Percentiles rank a stretch among this genome's conserved stretches.
These are phyloP conservation scores for Chlorella vulgaris DNA, from an alignment of 139 green algal genomes.

Conservation along the genomic window DNA sequence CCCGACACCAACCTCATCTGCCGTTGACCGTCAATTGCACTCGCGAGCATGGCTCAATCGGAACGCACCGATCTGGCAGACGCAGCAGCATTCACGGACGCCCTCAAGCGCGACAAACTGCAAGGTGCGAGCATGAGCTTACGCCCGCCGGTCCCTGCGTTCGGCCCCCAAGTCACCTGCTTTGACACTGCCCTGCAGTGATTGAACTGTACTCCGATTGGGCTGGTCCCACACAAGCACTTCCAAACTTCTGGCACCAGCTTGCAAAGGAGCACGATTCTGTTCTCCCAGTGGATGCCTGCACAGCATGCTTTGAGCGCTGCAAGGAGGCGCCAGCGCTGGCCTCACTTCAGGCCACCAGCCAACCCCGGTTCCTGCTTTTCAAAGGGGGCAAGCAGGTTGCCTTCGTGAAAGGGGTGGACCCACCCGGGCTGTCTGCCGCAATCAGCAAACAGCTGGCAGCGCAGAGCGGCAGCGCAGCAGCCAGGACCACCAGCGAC, in stretches of 20 bases:
- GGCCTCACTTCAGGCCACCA: not conserved
- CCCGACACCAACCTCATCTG: not conserved
- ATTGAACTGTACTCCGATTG: constrained; percentile 7
- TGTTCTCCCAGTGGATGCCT: not conserved
- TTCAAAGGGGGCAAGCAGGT: constrained; percentile 21
- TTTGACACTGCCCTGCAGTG: not conserved
- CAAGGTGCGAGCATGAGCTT: not conserved
- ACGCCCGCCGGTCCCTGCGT: not conserved
- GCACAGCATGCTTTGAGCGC: not conserved
- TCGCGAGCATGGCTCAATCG: not conserved
- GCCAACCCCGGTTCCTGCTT: constrained; percentile 9
- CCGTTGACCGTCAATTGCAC: no score
- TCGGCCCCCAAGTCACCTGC: not conserved
- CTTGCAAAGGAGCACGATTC: not conserved
- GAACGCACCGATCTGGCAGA: not conserved
- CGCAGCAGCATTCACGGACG: not conserved
- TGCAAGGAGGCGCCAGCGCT: not conserved
- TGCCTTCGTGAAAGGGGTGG: not conserved
- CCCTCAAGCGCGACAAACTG: not conserved
- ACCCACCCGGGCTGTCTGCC: not conserved
- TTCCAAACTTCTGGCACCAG: constrained; percentile 3
- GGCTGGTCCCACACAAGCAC: not conserved
- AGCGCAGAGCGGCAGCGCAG: not conserved
- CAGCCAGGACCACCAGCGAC: not conserved
- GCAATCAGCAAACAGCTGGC: not conserved